These are phyloP conservation scores for Pythium brassicae DNA, from an alignment of 352 stramenopile genomes.

Conservation along the genomic window DNA sequence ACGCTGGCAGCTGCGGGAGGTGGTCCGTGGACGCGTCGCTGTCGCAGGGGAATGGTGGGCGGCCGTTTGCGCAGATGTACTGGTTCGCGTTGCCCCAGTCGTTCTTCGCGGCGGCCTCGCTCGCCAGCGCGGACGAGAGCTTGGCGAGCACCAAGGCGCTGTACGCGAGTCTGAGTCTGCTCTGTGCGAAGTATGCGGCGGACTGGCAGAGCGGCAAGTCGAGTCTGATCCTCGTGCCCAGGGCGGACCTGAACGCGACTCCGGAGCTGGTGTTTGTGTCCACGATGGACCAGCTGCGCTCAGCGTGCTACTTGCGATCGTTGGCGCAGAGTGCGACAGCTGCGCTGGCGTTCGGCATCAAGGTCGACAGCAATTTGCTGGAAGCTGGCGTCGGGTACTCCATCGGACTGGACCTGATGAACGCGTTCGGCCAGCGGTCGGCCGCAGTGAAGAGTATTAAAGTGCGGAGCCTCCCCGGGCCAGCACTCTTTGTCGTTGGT, in stretches of 20 bases:
- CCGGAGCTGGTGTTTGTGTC: slow-evolving; percentile 22
- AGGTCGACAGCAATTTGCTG: slow-evolving; percentile 41
- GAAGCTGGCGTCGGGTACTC: slow-evolving; percentile 33
- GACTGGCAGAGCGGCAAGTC: slow-evolving; percentile 37
- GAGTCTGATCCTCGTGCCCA: slow-evolving; percentile 17
- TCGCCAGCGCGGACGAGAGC: not conserved
- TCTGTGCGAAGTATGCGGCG: slow-evolving; percentile 47
- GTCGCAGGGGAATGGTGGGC: slow-evolving; percentile 47
- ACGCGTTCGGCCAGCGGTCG: slow-evolving; percentile 44
- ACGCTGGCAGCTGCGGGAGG: slow-evolving; percentile 53
- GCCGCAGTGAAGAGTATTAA: slow-evolving; percentile 23
- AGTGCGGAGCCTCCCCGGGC: slow-evolving; percentile 38
- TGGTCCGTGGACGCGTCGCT: slow-evolving; percentile 49
- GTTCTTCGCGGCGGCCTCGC: slow-evolving; percentile 3
- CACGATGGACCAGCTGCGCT: slow-evolving; percentile 41
- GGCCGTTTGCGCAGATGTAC: slow-evolving; percentile 27
- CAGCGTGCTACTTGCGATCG: slow-evolving; percentile 46
- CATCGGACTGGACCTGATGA: slow-evolving; percentile 48
- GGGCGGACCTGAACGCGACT: slow-evolving; percentile 22
- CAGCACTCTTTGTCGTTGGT: slow-evolving; percentile 45
- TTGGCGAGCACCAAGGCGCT: slow-evolving; percentile 19
- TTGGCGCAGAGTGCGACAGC: slow-evolving; percentile 24
- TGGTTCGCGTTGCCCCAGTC: slow-evolving; percentile 43
- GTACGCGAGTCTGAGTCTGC: slow-evolving; percentile 21
- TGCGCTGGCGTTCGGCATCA: slow-evolving; percentile 18